Percentiles rank a stretch among this genome's conserved stretches.
These are phyloP conservation scores for Mortierella alpina DNA, from an alignment of 192 early-diverging fungal species.

Conservation along the genomic window DNA sequence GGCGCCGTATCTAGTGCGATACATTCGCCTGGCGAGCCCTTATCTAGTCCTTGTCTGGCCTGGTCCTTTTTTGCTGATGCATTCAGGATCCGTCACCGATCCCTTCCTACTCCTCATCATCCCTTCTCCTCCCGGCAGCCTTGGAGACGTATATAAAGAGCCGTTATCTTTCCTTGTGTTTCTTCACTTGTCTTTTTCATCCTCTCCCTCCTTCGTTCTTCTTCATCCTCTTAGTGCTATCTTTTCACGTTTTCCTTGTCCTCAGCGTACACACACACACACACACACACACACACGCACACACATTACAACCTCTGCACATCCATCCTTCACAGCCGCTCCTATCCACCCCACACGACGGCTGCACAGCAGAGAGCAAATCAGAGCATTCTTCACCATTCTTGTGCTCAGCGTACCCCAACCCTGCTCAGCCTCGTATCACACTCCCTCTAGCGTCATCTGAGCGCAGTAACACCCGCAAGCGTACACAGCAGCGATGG, in stretches of 20 bases:
- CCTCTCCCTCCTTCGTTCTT: conserved; percentile 3
- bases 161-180: conserved; percentile 56
- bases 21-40: no score
- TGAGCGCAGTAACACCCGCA: not conserved
- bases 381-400: not conserved
- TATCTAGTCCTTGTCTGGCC: not conserved
- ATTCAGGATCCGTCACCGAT: not conserved
- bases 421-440: not conserved
- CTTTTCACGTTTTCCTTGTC: conserved; percentile 27
- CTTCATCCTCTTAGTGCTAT: not conserved
- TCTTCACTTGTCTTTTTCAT: conserved; percentile 7
- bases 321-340: not conserved
- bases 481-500: conserved; percentile 8
- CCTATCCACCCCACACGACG: not conserved
- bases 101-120: not conserved
- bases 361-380: conserved; percentile 7
- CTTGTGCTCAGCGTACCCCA: not conserved
- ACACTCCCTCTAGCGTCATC: not conserved
- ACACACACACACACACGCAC: not conserved
- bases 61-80: not conserved
- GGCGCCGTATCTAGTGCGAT: no score
- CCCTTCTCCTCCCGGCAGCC: no score
- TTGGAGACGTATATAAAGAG: conserved; percentile 31
- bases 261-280: not conserved
- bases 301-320: not conserved